phyloP scores from a whole-genome alignment of 2,329 filamentous ascomycete genomes.

The Colletotrichum shisoi region DNA sequence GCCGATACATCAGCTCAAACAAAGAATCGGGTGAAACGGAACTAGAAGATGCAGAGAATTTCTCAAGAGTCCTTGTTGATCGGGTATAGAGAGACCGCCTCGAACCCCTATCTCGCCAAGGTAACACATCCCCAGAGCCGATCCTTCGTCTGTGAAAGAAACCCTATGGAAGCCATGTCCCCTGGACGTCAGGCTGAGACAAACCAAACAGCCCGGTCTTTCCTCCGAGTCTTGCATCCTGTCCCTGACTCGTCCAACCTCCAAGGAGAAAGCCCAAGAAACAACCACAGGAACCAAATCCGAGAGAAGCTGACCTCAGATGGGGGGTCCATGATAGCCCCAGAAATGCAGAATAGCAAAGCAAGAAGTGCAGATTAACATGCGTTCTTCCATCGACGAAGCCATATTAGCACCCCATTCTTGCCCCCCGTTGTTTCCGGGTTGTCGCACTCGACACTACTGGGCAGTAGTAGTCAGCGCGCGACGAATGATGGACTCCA shows the following conservation, averaged over 20 bases:
- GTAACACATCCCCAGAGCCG: conserved; percentile 9
- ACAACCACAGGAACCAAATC: conserved; percentile 17
- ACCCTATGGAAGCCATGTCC: conserved; percentile 13
- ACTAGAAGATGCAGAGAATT: conserved; percentile 4
- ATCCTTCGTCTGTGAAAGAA: conserved; percentile 20
- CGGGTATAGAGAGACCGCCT: conserved; percentile 19
- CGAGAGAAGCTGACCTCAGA: not conserved
- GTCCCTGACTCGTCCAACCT: conserved; percentile 15
- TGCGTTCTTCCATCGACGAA: conserved; percentile 4
- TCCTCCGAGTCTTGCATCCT: not conserved
- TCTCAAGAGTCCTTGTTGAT: conserved; percentile 20
- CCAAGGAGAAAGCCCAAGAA: conserved; percentile 15
- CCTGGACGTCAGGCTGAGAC: conserved; percentile 14
- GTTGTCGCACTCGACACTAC: conserved; percentile 1
- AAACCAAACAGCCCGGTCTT: conserved; percentile 10
- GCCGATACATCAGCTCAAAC: not conserved
- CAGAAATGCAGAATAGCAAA: not conserved
- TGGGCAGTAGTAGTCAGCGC: conserved; percentile 45
- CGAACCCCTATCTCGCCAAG: conserved; percentile 18
- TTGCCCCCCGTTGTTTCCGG: conserved; percentile 2
- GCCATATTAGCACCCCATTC: conserved; percentile 1
- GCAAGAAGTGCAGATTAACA: not conserved
- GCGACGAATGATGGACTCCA: conserved; percentile 60
- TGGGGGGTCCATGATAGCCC: not conserved
- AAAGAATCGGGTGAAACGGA: conserved; percentile 15